Evolutionary conservation across 352 stramenopile species (phyloP), one percentile per base, ranked within the genome.

Genomic region (Pythium brachiatum): DNA sequence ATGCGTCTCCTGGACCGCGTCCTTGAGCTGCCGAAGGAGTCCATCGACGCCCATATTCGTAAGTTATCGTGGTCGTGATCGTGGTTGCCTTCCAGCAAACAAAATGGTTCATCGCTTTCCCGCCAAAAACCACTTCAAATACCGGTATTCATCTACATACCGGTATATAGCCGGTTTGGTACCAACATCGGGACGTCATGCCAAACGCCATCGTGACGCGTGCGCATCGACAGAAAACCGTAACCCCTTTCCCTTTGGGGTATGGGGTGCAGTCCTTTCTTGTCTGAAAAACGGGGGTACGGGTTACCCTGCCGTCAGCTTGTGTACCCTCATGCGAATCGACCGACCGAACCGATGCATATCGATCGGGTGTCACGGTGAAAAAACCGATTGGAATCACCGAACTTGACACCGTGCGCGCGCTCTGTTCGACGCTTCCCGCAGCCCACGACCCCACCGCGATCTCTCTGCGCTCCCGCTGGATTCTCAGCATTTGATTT

Each of bases 41-140:
- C 83, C 81, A 23, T 89, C 78, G 68, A 92, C 70, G 25, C 83
- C 81, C 83, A 92, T 86, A 26, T 47, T 47, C 39, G 36, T 21
- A n/a, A n/a, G n/a, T n/a, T n/a, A n/a, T n/a, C n/a, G n/a, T n/a
- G n/a, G n/a, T n/a, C n/a, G n/a, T n/a, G n/a, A 31, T 32, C 25
- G 21, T 39, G 27, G 11, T 47, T 36, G 50, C 6, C 46, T 11
- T 51, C 26, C 8, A 16, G 39, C 26, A 38, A 44, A 41, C 53
- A 27, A 67, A 18, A 29, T 29, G n/a, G n/a, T 52, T 25, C 44
- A 57, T 57, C 31, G 7, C 7, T 60, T 68, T 70, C 63, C 32
- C 63, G 63, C 63, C 63, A 70, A 70, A 64, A 58, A 27, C n/a
- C 25, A 27, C 18, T 31, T 57, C 16, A 26, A 27, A 31, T 41